phyloP scores from a whole-genome alignment of 768 basidiomycete genomes.

The Boletellus sp. region DNA sequence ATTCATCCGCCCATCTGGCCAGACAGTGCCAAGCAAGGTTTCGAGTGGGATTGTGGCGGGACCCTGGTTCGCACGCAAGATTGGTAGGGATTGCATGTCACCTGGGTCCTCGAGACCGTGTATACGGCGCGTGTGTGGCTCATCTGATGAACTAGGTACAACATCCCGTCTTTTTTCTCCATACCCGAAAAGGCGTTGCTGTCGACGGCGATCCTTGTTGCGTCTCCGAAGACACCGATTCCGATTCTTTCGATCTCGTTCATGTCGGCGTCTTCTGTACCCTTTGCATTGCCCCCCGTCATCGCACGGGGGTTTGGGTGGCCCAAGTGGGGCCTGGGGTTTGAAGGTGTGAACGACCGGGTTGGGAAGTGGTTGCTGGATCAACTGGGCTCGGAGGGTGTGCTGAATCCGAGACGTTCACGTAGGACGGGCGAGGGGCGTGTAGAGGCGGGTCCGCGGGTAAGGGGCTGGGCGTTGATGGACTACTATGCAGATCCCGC shows the following conservation, averaged over 20 bases:
- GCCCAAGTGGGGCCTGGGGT: constrained; percentile 69
- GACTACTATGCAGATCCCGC: constrained; percentile 67
- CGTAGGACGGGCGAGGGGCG: neutral
- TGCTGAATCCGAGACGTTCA: neutral
- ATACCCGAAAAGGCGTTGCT: constrained; percentile 79
- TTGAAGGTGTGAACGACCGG: constrained; percentile 85
- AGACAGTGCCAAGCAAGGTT: constrained; percentile 67
- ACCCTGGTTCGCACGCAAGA: constrained; percentile 76
- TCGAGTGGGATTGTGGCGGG: constrained; percentile 73
- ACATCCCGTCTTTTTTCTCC: constrained; percentile 70
- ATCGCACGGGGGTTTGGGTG: constrained; percentile 84
- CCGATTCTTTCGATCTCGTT: constrained; percentile 71
- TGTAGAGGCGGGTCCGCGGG: constrained; percentile 31
- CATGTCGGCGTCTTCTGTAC: constrained; percentile 78
- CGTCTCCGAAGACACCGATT: constrained; percentile 31
- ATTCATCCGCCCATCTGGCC: constrained; percentile 90
- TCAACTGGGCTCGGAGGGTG: constrained; percentile 31
- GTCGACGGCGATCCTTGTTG: constrained; percentile 51
- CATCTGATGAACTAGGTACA: constrained; percentile 53
- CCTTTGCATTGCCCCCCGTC: constrained; percentile 71
- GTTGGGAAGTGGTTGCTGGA: constrained; percentile 69
- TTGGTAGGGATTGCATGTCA: constrained; percentile 49
- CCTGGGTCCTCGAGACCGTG: neutral
- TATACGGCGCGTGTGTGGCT: constrained; percentile 2
- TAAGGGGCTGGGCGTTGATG: constrained; percentile 74